Conservation (phyloP, 495 filamentous ascomycete genomes). For the Aspergillus haitiensis region DNA sequence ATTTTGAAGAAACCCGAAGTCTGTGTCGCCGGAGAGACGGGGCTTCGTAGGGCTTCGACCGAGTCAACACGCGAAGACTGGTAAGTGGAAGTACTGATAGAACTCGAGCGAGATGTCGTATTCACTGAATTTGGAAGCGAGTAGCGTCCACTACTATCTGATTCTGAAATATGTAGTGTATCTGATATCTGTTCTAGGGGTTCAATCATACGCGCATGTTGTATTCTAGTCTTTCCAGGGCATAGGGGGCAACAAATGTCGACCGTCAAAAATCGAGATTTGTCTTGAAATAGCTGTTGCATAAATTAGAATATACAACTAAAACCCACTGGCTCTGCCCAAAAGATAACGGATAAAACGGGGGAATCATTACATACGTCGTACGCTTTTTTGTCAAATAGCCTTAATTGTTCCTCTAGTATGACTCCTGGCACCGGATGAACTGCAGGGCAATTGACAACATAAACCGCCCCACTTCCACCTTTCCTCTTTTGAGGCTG, state of each 20-base stretch:
- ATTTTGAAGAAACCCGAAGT: slow-evolving; percentile 16
- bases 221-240: slow-evolving; percentile 24
- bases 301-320: slow-evolving; percentile 1
- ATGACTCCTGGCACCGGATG: slow-evolving; percentile 27
- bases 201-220: slow-evolving; percentile 29
- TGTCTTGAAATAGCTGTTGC: slow-evolving; percentile 25
- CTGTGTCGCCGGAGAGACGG: slow-evolving; percentile 17
- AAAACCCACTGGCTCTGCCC: too few relatives aligned
- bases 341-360: neutral
- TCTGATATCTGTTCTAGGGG: slow-evolving; percentile 24
- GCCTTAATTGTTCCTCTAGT: slow-evolving; percentile 27
- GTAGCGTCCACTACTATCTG: slow-evolving; percentile 19
- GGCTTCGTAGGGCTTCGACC: slow-evolving; percentile 19
- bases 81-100: slow-evolving; percentile 29
- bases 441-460: slow-evolving; percentile 30
- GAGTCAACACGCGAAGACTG: slow-evolving; percentile 25
- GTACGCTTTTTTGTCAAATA: slow-evolving; percentile 22
- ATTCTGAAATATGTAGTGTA: slow-evolving; percentile 17
- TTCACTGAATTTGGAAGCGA: slow-evolving; percentile 20
- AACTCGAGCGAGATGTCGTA: slow-evolving; percentile 28
- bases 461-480: slow-evolving; percentile 22
- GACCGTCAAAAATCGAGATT: slow-evolving; percentile 21
- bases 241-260: slow-evolving; percentile 28
- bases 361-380: slow-evolving; percentile 21
- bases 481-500: slow-evolving; percentile 6